These are phyloP conservation scores for Xylaria bambusicola DNA, from an alignment of 495 filamentous ascomycete genomes.

Conservation along the genomic window DNA sequence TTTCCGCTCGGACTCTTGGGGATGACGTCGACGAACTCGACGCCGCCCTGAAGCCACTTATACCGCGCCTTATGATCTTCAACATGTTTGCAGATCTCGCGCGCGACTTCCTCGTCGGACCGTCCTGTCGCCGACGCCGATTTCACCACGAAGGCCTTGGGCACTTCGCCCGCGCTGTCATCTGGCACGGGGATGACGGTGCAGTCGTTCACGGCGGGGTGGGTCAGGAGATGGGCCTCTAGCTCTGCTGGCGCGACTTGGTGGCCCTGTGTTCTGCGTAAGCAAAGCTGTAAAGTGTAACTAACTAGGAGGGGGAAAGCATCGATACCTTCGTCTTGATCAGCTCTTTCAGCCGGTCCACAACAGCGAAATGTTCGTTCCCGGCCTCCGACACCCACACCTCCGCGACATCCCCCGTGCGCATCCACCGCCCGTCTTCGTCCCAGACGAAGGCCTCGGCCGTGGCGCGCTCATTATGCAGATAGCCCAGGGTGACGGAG, in stretches of 20 bases:
- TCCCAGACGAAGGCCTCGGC: constrained; percentile 76
- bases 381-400: constrained; percentile 62
- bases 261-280: constrained; percentile 57
- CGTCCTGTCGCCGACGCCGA: constrained; percentile 61
- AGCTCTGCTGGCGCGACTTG: constrained; percentile 94
- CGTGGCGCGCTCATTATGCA: constrained; percentile 82
- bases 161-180: constrained; percentile 74
- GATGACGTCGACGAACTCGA: constrained; percentile 72
- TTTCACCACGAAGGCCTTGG: constrained; percentile 87
- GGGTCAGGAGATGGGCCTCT: constrained; percentile 82
- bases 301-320: neutral
- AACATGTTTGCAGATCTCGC: constrained; percentile 73
- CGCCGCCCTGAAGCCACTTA: constrained; percentile 86
- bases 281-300: neutral
- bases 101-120: constrained; percentile 47
- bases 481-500: constrained; percentile 77
- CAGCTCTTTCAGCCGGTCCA: constrained; percentile 89
- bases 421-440: constrained; percentile 73
- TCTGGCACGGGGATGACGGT: constrained; percentile 82
- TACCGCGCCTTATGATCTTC: constrained; percentile 81
- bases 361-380: constrained; percentile 78
- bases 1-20: constrained; percentile 94
- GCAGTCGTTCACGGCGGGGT: constrained; percentile 78
- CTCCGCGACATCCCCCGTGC: constrained; percentile 83
- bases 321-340: constrained; percentile 82